These are phyloP conservation scores for Aspergillus saccharolyticus DNA, from an alignment of 495 filamentous ascomycete genomes.

Conservation along the genomic window DNA sequence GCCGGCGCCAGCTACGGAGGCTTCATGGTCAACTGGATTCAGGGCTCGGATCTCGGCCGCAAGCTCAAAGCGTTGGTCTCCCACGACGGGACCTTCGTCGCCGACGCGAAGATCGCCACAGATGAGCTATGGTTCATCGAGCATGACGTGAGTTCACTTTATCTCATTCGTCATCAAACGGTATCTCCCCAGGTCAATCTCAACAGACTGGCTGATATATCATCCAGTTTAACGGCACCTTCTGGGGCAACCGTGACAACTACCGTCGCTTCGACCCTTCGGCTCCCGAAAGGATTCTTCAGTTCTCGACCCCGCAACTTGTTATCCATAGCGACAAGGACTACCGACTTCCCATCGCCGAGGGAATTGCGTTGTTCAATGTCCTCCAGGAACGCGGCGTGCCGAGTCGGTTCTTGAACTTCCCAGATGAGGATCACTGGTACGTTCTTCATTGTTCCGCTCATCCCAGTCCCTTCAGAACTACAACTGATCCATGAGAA, in stretches of 20 bases:
- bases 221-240: slow-evolving; percentile 38
- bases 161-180: too few species aligned
- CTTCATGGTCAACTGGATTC: slow-evolving; percentile 57
- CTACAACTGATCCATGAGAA: background rate
- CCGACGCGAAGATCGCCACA: slow-evolving; percentile 37
- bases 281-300: slow-evolving; percentile 29
- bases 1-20: slow-evolving; percentile 49
- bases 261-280: slow-evolving; percentile 43
- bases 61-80: slow-evolving; percentile 50
- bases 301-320: slow-evolving; percentile 42
- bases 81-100: slow-evolving; percentile 44
- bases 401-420: slow-evolving; percentile 55
- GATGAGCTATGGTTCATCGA: slow-evolving; percentile 48
- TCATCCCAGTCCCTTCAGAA: background rate
- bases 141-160: slow-evolving; percentile 24
- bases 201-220: too few species aligned
- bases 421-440: slow-evolving; percentile 51
- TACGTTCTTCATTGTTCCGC: slow-evolving; percentile 11
- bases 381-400: slow-evolving; percentile 43
- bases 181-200: too few species aligned
- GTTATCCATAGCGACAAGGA: slow-evolving; percentile 44
- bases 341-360: slow-evolving; percentile 38
- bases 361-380: slow-evolving; percentile 45
- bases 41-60: slow-evolving; percentile 47
- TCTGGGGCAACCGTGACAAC: slow-evolving; percentile 38